Evolutionary conservation across 2,329 filamentous ascomycete species (phyloP).

Genomic region (Ascochyta koolunga): DNA sequence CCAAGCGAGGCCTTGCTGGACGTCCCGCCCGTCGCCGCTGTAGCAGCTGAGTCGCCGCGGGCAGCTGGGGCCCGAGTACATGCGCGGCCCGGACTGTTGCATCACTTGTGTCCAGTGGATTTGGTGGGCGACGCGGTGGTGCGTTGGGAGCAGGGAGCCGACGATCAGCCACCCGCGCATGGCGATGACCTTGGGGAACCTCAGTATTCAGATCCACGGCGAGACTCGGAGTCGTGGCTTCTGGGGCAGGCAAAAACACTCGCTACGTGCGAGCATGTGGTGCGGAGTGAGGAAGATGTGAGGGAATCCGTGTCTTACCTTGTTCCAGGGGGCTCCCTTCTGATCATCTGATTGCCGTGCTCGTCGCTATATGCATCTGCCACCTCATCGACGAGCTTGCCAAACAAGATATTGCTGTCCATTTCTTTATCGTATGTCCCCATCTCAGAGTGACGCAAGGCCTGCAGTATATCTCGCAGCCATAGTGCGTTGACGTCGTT

Average conservation of each 20-base stretch:
- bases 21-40: conserved; percentile 7
- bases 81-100: conserved; percentile 17
- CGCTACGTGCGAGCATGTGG: neutral
- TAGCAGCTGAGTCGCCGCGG: conserved; percentile 12
- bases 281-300: neutral
- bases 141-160: conserved; percentile 9
- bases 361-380: conserved; percentile 28
- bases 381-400: conserved; percentile 16
- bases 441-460: conserved; percentile 16
- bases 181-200: conserved; percentile 13
- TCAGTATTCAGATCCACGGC: conserved; percentile 11
- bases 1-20: conserved; percentile 17
- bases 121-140: conserved; percentile 22
- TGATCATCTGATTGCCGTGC: conserved; percentile 24
- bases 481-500: conserved; percentile 36
- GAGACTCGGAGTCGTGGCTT: neutral
- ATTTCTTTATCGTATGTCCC: neutral
- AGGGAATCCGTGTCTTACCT: conserved; percentile 27
- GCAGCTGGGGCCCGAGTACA: conserved; percentile 23
- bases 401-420: neutral
- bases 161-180: conserved; percentile 27
- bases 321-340: conserved; percentile 31
- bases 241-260: neutral
- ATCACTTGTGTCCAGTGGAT: conserved; percentile 26
- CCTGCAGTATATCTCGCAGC: conserved; percentile 33